Base-by-base conservation (phyloP, 805 yeast species). In the Metschnikowia dekortorum region DNA sequence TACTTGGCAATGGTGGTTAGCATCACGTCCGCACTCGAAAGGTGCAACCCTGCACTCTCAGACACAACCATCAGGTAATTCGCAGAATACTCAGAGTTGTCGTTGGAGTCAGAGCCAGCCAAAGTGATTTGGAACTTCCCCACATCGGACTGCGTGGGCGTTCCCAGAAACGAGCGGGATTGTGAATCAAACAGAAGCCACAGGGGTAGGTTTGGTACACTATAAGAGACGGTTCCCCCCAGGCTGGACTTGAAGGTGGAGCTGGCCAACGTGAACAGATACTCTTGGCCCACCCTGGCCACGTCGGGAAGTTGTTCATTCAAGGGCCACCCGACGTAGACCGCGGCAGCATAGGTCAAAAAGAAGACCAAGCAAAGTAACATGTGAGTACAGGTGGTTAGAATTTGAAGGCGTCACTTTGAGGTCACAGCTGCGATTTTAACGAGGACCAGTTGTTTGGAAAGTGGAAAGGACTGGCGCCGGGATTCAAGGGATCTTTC, bases 291-390 rank as follows among this genome's bases (percentile, higher is more conserved):
- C 13, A 82, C 80, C 51, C 95, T 76, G 4, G 96, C 98, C 11
- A 94, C 88, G 33, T 89, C 85, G 5, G 98, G 98, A 22, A 84
- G 75, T 69, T 92, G 99, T 63, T 83, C 82, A 55, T 78, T 69
- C 63, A 90, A 81, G n/a, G 96, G 91, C 73, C 85, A 88, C 41
- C 87, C 87, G 37, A 78, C 73, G 47, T 75, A 72, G 6, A 88
- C 83, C 35, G 78, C 69, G 10, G 82, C 80, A 39, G 49, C 49
- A n/a, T 16, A 51, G 11, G 54, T 50, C 48, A 44, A 47, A 35
- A 52, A 33, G 32, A 51, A 41, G 39, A 56, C 41, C 53, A 48
- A 50, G 32, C 38, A 36, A 33, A 53, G 47, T 37, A 44, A 39
- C 43, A 49, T 49, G 35, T 22, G 43, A 30, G 43, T 26, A 33